Percentiles rank a stretch among this genome's conserved stretches.
phyloP scores from a whole-genome alignment of 1,284 basidiomycete species.

The Fomitopsis palustris region DNA sequence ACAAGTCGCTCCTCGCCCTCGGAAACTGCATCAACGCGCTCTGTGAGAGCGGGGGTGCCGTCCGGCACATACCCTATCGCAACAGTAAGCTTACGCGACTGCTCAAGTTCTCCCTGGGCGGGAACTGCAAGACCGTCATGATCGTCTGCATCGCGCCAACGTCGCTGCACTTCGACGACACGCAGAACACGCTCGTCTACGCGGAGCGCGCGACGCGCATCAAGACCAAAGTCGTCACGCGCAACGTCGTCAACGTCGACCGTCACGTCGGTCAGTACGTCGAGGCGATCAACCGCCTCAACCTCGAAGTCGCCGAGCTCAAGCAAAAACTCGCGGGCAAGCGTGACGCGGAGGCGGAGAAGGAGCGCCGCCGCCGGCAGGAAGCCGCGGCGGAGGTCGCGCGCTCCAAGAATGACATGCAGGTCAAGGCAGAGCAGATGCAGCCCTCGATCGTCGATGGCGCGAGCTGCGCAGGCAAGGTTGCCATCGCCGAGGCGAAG shows the following conservation, averaged over 20 bases:
- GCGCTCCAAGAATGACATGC: slow-evolving; percentile 66
- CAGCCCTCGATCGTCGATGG: slow-evolving; percentile 73
- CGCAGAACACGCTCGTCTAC: slow-evolving; percentile 94
- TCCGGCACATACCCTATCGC: slow-evolving; percentile 90
- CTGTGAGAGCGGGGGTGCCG: slow-evolving; percentile 81
- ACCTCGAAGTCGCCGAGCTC: slow-evolving; percentile 80
- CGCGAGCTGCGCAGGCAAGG: slow-evolving; percentile 69
- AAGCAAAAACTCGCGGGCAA: slow-evolving; percentile 81
- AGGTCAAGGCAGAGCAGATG: slow-evolving; percentile 64
- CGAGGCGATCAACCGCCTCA: slow-evolving; percentile 88
- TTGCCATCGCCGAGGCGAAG: slow-evolving; percentile 74
- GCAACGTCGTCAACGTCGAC: slow-evolving; percentile 92
- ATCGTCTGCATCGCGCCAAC: slow-evolving; percentile 95
- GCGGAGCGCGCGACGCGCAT: slow-evolving; percentile 96
- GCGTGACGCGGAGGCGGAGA: slow-evolving; percentile 56
- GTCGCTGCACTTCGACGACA: slow-evolving; percentile 94
- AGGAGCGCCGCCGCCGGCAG: slow-evolving; percentile 57
- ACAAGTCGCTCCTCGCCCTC: slow-evolving; percentile 92
- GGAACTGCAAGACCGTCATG: slow-evolving; percentile 98
- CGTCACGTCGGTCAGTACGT: slow-evolving; percentile 93
- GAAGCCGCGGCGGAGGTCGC: slow-evolving; percentile 71
- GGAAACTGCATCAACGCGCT: slow-evolving; percentile 97
- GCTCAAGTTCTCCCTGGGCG: slow-evolving; percentile 94
- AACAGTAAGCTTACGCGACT: slow-evolving; percentile 96
- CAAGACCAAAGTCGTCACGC: slow-evolving; percentile 89